Percentiles rank a stretch among this genome's conserved stretches.
Conservation (phyloP, 2,329 filamentous ascomycete genomes). For the Ceratocystis variospora region DNA sequence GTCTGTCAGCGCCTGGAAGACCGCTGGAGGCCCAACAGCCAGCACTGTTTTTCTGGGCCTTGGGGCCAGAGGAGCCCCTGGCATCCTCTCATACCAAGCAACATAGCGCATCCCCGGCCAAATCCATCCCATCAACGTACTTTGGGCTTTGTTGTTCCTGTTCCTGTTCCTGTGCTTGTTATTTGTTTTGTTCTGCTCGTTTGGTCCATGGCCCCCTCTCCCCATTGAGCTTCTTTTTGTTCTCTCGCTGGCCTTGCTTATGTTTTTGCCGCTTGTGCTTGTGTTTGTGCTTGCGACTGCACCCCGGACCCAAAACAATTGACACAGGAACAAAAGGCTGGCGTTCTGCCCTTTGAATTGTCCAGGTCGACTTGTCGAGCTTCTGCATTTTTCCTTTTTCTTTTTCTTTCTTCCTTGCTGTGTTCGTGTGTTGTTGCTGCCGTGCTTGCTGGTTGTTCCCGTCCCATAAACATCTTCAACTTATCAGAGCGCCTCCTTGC, state of each 20-base stretch:
- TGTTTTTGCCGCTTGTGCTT: slow-evolving; percentile 1
- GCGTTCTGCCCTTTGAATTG: slow-evolving; percentile 21
- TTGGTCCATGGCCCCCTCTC: neutral
- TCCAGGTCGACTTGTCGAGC: neutral
- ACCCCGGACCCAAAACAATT: slow-evolving; percentile 15
- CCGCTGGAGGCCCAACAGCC: too few relatives aligned
- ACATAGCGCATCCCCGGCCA: neutral
- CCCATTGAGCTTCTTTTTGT: neutral
- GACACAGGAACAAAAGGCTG: slow-evolving; percentile 27
- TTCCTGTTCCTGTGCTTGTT: neutral
- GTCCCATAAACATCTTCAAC: slow-evolving; percentile 1
- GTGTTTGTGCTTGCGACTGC: neutral
- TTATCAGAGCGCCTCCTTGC: neutral
- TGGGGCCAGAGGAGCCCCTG: neutral
- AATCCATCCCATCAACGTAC: neutral
- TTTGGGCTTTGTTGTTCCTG: neutral
- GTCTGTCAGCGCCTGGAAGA: too few relatives aligned
- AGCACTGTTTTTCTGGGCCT: neutral
- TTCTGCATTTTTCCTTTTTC: slow-evolving; percentile 7
- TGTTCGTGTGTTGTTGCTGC: neutral
- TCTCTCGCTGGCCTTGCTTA: neutral
- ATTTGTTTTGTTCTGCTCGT: neutral
- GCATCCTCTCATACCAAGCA: neutral
- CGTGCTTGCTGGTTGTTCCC: neutral
- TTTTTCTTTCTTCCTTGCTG: neutral